Conservation (phyloP, 164 flowering plant species). For the Tinospora cordifolia region DNA sequence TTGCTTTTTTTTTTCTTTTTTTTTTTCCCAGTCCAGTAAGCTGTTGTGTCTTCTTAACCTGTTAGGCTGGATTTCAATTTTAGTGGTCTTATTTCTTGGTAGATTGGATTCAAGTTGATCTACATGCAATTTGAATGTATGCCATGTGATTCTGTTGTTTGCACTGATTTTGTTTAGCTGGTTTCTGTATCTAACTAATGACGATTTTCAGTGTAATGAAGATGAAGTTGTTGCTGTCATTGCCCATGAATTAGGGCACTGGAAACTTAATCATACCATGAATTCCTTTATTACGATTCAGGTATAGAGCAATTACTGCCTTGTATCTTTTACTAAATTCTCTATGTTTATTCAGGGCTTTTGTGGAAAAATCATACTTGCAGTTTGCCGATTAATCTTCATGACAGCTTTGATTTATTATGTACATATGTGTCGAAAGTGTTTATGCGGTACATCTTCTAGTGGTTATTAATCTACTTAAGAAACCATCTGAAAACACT, state of each 20-base stretch:
- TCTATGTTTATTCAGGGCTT: background rate
- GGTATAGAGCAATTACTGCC: slow-evolving; percentile 32
- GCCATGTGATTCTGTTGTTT: too few relatives aligned
- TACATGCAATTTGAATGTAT: too few relatives aligned
- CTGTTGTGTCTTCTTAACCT: too few relatives aligned
- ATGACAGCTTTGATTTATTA: background rate
- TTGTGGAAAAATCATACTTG: background rate
- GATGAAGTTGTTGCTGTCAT: slow-evolving; percentile 97
- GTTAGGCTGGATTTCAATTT: too few relatives aligned
- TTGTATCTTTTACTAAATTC: background rate
- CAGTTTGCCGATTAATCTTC: background rate
- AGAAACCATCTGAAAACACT: background rate
- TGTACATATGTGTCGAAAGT: background rate
- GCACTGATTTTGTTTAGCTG: too few relatives aligned
- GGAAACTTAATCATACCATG: slow-evolving; percentile 96
- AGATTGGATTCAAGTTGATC: too few relatives aligned
- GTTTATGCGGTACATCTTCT: too few relatives aligned
- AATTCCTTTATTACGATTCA: slow-evolving; percentile 85
- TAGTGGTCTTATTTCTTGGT: too few relatives aligned
- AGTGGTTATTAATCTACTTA: too few relatives aligned
- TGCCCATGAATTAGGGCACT: slow-evolving; percentile 96
- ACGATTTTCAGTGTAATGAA: slow-evolving; percentile 64
- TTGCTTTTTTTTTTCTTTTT: too few relatives aligned
- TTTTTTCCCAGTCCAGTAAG: too few relatives aligned
- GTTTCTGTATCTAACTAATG: background rate